Percentiles rank a stretch among this genome's conserved stretches.
These are phyloP conservation scores for Marasmius tenuissimus DNA, from an alignment of 1,284 basidiomycete genomes.

Conservation along the genomic window DNA sequence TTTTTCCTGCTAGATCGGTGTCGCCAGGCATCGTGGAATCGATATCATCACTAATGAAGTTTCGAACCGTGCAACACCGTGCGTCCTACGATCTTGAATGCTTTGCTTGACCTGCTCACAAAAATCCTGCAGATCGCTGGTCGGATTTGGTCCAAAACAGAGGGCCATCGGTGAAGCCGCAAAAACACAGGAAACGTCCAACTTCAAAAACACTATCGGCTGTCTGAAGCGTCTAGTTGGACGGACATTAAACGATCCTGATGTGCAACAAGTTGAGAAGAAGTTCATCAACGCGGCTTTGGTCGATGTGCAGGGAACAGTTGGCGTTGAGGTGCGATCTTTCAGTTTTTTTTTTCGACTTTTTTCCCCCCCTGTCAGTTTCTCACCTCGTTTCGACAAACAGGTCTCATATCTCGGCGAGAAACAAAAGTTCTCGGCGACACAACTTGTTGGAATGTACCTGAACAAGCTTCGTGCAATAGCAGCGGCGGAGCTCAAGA, in stretches of 20 bases:
- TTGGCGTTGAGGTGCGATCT: slow-evolving; percentile 77
- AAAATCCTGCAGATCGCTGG: slow-evolving; percentile 66
- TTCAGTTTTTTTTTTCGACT: neutral
- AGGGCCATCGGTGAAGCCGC: slow-evolving; percentile 89
- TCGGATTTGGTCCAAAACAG: slow-evolving; percentile 89
- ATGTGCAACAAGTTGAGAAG: slow-evolving; percentile 80
- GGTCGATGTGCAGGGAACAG: slow-evolving; percentile 77
- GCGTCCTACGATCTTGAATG: slow-evolving; percentile 28
- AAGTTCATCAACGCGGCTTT: slow-evolving; percentile 87
- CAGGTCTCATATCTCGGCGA: slow-evolving; percentile 90
- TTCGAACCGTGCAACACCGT: slow-evolving; percentile 94
- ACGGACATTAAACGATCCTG: slow-evolving; percentile 72
- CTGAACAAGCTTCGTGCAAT: slow-evolving; percentile 87
- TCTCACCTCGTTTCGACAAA: slow-evolving; percentile 10
- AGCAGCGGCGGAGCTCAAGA: slow-evolving; percentile 81
- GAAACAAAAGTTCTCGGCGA: slow-evolving; percentile 73
- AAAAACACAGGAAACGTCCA: slow-evolving; percentile 96
- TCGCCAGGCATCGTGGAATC: slow-evolving; percentile 89
- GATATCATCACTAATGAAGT: slow-evolving; percentile 96
- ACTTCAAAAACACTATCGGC: slow-evolving; percentile 95
- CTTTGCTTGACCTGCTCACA: neutral
- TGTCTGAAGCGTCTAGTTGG: slow-evolving; percentile 88
- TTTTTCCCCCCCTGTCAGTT: slow-evolving; percentile 5
- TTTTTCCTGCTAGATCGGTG: slow-evolving; percentile 70
- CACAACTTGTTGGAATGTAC: slow-evolving; percentile 87